Percentiles rank a stretch among this genome's conserved stretches.
Conservation (phyloP, 2,329 filamentous ascomycete genomes). For the Rugonectria rugulosa region DNA sequence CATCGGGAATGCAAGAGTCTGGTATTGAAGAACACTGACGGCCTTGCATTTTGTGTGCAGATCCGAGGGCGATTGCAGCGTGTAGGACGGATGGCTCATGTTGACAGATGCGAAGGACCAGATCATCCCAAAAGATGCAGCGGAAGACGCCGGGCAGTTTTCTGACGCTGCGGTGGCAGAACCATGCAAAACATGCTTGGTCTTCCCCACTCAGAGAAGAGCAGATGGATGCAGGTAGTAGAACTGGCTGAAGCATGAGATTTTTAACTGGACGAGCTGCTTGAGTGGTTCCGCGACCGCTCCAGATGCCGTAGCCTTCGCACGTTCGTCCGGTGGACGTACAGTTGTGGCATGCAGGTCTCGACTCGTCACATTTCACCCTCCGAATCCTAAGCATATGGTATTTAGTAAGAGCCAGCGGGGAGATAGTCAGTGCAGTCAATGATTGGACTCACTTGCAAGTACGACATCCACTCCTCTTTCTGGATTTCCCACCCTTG, state of each 20-base stretch:
- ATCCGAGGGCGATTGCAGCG: conserved; percentile 47
- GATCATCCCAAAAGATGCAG: conserved; percentile 48
- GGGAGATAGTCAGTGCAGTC: not conserved
- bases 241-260: not conserved
- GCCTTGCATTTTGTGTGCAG: conserved; percentile 36
- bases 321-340: conserved; percentile 5
- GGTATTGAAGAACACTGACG: no score
- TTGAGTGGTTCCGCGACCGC: not conserved
- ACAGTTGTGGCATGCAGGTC: conserved; percentile 5
- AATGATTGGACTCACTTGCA: conserved; percentile 31
- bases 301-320: conserved; percentile 17
- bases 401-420: not conserved
- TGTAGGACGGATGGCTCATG: conserved; percentile 50
- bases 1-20: no score
- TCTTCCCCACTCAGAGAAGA: conserved; percentile 19
- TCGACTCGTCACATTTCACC: conserved; percentile 12
- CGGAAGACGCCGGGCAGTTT: conserved; percentile 48
- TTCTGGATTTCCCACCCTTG: no score
- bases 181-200: conserved; percentile 33
- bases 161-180: conserved; percentile 46
- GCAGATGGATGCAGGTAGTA: conserved; percentile 1
- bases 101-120: conserved; percentile 48
- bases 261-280: not conserved
- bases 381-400: conserved; percentile 15
- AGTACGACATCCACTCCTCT: conserved; percentile 36